Evolutionary conservation across 306 rosid species (phyloP).

Genomic region (Sphenostylis stenocarpa): DNA sequence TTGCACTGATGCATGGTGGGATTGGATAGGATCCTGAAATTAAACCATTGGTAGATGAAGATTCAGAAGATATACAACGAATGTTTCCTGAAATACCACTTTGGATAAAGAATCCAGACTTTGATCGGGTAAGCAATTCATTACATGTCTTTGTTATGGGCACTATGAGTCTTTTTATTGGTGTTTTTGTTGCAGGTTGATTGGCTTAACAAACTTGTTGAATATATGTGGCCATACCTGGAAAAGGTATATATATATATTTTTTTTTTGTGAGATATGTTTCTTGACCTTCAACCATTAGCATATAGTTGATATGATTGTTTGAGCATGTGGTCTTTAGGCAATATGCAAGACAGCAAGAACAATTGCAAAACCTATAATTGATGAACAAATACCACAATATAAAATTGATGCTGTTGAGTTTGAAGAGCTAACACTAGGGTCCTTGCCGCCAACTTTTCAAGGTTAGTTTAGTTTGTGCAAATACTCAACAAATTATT

Average conservation of each 20-base stretch:
- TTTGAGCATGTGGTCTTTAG: slow-evolving; percentile 29
- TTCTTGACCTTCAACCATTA: not conserved
- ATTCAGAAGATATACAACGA: slow-evolving; percentile 59
- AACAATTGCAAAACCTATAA: slow-evolving; percentile 75
- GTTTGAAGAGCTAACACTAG: slow-evolving; percentile 74
- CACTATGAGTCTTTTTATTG: slow-evolving; percentile 2
- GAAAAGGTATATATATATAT: slow-evolving; percentile 69
- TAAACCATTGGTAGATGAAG: slow-evolving; percentile 69
- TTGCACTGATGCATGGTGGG: not conserved
- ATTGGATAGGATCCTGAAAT: slow-evolving; percentile 62
- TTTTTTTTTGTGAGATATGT: not conserved
- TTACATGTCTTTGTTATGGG: not conserved
- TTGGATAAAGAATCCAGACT: slow-evolving; percentile 94
- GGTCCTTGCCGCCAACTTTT: slow-evolving; percentile 85
- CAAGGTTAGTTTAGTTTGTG: slow-evolving; percentile 54
- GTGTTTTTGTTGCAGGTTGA: slow-evolving; percentile 54
- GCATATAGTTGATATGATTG: not conserved
- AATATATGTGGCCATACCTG: slow-evolving; percentile 93
- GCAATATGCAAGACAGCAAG: slow-evolving; percentile 82
- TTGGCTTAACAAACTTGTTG: slow-evolving; percentile 81
- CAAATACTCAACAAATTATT: not conserved
- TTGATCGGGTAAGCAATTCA: slow-evolving; percentile 63
- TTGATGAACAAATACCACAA: slow-evolving; percentile 78
- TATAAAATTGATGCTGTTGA: slow-evolving; percentile 80
- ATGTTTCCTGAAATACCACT: slow-evolving; percentile 91